Conservation (phyloP, 2,329 filamentous ascomycete species). For the Arthrobotrys musiformis region DNA sequence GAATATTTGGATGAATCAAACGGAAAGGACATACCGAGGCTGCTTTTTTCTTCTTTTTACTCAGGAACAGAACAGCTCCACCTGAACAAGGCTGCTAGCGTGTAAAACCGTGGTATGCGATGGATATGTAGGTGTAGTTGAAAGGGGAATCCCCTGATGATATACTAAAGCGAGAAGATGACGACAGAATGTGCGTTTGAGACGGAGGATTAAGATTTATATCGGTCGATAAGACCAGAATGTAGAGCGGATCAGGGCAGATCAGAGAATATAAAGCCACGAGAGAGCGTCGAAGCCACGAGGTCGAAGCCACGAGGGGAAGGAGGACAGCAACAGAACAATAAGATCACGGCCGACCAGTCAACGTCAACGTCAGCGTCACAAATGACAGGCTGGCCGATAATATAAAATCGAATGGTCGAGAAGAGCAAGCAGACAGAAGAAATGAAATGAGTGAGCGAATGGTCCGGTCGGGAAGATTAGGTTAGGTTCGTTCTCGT, state of each 20-base stretch:
- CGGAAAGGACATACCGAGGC: slow-evolving; percentile 41
- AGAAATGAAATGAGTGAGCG: not conserved
- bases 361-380: not conserved
- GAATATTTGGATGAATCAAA: not conserved
- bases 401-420: not conserved
- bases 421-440: slow-evolving; percentile 1
- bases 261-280: too few relatives aligned
- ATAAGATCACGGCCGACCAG: not conserved
- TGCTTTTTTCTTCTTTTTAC: not conserved
- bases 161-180: not conserved
- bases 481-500: not conserved
- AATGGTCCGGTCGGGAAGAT: slow-evolving; percentile 9
- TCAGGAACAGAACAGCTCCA: not conserved
- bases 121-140: not conserved
- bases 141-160: not conserved
- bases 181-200: slow-evolving; percentile 1
- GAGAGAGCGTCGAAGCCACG: not conserved
- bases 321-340: not conserved
- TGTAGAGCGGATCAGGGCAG: too few relatives aligned
- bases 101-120: slow-evolving; percentile 3
- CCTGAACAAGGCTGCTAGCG: slow-evolving; percentile 11
- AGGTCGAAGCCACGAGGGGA: slow-evolving; percentile 4
- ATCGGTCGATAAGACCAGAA: too few relatives aligned
- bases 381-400: slow-evolving; percentile 37
- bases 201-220: slow-evolving; percentile 24